Percentiles rank a stretch among this genome's conserved stretches.
phyloP scores from a whole-genome alignment of 768 basidiomycete genomes.

The Exsudoporus frostii region DNA sequence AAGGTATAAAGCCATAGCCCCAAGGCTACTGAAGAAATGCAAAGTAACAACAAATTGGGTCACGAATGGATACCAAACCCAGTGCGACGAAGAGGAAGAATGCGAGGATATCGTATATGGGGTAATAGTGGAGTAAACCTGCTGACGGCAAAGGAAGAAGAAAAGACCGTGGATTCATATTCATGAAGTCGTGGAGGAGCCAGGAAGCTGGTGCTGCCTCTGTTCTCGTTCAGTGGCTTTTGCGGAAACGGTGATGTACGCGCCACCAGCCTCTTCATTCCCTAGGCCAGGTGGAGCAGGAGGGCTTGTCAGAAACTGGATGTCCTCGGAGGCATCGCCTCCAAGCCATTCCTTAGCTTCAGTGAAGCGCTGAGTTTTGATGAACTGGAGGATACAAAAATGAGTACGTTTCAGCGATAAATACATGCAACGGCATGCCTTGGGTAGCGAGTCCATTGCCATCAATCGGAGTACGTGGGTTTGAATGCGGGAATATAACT shows the following conservation, averaged over 20 bases:
- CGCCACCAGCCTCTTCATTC: slow-evolving; percentile 72
- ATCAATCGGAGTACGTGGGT: slow-evolving; percentile 95
- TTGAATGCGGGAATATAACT: slow-evolving; percentile 94
- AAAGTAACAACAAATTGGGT: slow-evolving; percentile 21
- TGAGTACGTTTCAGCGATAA: slow-evolving; percentile 8
- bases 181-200: slow-evolving; percentile 31
- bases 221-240: slow-evolving; percentile 67
- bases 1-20: slow-evolving; percentile 27
- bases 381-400: slow-evolving; percentile 53
- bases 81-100: slow-evolving; percentile 14
- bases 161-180: slow-evolving; percentile 12
- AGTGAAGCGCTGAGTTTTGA: slow-evolving; percentile 80
- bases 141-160: slow-evolving; percentile 12
- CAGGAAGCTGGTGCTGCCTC: slow-evolving; percentile 25
- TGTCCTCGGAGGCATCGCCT: slow-evolving; percentile 67
- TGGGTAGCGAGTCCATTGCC: slow-evolving; percentile 99
- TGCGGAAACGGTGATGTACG: slow-evolving; percentile 84
- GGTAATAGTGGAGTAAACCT: slow-evolving; percentile 24
- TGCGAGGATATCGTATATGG: slow-evolving; percentile 29
- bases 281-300: slow-evolving; percentile 69
- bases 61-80: slow-evolving; percentile 24
- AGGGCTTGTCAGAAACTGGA: slow-evolving; percentile 54
- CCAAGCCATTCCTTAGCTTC: slow-evolving; percentile 78
- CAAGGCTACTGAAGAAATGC: slow-evolving; percentile 18
- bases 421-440: slow-evolving; percentile 46